Conservation (phyloP, 495 filamentous ascomycete genomes). For the Trichoderma asperelloides region DNA sequence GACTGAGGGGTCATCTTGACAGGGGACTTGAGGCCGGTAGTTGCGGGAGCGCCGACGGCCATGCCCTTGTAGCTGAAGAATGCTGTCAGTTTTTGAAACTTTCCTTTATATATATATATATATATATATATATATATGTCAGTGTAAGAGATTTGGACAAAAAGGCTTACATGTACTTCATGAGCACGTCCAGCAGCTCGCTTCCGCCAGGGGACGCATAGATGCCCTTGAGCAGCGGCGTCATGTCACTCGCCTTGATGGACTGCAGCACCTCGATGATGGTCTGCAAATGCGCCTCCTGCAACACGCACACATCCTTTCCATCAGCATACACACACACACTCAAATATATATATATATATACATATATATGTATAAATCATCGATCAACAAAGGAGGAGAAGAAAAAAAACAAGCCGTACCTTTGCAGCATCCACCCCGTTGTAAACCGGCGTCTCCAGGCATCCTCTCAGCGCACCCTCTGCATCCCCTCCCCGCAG, state of each 20-base stretch:
- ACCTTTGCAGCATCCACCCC: constrained; percentile 67
- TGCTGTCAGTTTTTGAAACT: background rate
- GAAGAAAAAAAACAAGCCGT: constrained; percentile 11
- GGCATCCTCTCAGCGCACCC: constrained; percentile 67
- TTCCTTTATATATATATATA: too few relatives aligned
- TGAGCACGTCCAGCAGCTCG: constrained; percentile 62
- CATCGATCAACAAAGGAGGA: background rate
- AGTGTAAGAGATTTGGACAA: background rate
- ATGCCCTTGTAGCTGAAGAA: constrained; percentile 70
- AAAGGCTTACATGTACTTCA: constrained; percentile 62
- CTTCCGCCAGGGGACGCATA: constrained; percentile 60
- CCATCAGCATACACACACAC: background rate
- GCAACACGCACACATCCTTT: constrained; percentile 8
- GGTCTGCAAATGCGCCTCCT: constrained; percentile 70
- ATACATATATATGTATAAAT: background rate
- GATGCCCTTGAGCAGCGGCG: constrained; percentile 67
- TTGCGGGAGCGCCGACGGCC: constrained; percentile 34
- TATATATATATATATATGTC: too few relatives aligned
- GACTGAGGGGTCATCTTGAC: constrained; percentile 61
- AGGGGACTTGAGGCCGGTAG: constrained; percentile 32
- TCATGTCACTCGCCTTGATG: constrained; percentile 87
- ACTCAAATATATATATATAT: background rate
- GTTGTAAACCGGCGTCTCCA: constrained; percentile 56
- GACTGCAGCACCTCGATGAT: constrained; percentile 83
- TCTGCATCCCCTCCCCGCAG: constrained; percentile 76